These are phyloP conservation scores for Cyanodermella asteris DNA, from an alignment of 2,329 filamentous ascomycete species.

Conservation along the genomic window DNA sequence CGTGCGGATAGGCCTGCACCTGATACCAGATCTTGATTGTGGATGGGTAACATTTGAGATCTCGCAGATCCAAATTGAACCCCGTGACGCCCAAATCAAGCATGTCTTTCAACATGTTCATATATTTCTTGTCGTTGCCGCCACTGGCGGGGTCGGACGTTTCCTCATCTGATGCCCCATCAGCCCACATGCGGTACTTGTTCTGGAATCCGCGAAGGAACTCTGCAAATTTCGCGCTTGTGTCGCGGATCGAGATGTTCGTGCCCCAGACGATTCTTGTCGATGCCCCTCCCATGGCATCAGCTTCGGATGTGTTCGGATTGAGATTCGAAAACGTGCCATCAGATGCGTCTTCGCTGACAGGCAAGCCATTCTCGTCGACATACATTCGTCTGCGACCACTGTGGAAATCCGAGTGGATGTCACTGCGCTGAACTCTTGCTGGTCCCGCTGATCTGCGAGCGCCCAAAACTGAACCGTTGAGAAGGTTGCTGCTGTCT, in stretches of 20 bases:
- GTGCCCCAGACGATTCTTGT: slow-evolving; percentile 89
- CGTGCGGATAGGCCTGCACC: slow-evolving; percentile 77
- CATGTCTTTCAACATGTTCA: slow-evolving; percentile 76
- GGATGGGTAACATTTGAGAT: slow-evolving; percentile 78
- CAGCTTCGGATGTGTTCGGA: slow-evolving; percentile 78
- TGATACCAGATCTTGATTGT: slow-evolving; percentile 93
- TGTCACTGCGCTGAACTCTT: slow-evolving; percentile 57
- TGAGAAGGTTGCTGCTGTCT: slow-evolving; percentile 62
- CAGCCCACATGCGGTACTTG: slow-evolving; percentile 82
- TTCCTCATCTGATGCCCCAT: slow-evolving; percentile 61
- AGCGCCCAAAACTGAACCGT: slow-evolving; percentile 62
- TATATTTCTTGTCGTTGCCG: slow-evolving; percentile 61
- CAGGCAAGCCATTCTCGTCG: slow-evolving; percentile 39
- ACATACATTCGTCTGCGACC: slow-evolving; percentile 39
- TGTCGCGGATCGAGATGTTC: slow-evolving; percentile 82
- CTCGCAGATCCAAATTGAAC: slow-evolving; percentile 70
- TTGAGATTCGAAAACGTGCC: slow-evolving; percentile 47
- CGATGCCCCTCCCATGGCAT: slow-evolving; percentile 60
- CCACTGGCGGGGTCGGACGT: slow-evolving; percentile 43
- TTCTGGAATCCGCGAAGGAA: slow-evolving; percentile 80
- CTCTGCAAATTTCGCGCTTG: slow-evolving; percentile 69
- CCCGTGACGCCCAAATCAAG: slow-evolving; percentile 62
- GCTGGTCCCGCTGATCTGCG: slow-evolving; percentile 27
- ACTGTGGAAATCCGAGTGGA: slow-evolving; percentile 54
- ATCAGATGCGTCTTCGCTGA: slow-evolving; percentile 23